Base-by-base conservation (phyloP, 1,284 basidiomycete species). In the Xanthoconium separans region DNA sequence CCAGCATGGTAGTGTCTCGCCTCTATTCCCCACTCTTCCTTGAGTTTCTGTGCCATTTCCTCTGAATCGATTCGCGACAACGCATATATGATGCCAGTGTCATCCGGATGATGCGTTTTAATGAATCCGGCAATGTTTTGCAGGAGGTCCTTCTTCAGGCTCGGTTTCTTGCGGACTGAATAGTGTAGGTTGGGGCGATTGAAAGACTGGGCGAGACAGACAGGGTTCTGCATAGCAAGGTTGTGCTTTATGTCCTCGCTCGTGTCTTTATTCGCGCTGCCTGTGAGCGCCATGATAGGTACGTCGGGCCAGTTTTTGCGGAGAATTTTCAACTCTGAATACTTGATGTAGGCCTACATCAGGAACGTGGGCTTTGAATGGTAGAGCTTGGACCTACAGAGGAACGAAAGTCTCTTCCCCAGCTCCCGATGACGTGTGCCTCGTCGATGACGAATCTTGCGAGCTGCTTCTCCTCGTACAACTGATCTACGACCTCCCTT, bases 391-490 rank as follows among this genome's bases (percentile, higher is more conserved):
- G n/a, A 72, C 84, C 61, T 69, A 90, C 88, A 27, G 86, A 80
- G 40, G 81, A 81, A 37, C 93, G 83, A 65, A 95, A 95, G 63
- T 91, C 86, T 62, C 91, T 83, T 6, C 93, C 92, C 91, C 90
- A 94, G 16, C 85, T 83, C 4, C 80, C 83, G 51, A 98, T 91
- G 69, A 94, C 95, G 69, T 99, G 97, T 2, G 95, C 96, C 67
- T 99, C 96, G 66, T 99, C 97, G 51, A 98, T 82, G 1, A 98
- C 94, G 66, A 99, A 97, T 27, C 96, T 80, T 6, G 93, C 94
- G 30, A 99, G 71, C 54, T 80, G 73, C 4, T 79, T 74, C 13
- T 75, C 68, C 2, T 71, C 61, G 62, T 92, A 78, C 4, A 98
- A 75, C 33, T 74, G 70, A 15, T 70, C 61, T 20, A 98, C 70